Evolutionary conservation across 768 basidiomycete species (phyloP), one percentile per base, ranked within the genome.

Genomic region (Gymnopilus junonius): DNA sequence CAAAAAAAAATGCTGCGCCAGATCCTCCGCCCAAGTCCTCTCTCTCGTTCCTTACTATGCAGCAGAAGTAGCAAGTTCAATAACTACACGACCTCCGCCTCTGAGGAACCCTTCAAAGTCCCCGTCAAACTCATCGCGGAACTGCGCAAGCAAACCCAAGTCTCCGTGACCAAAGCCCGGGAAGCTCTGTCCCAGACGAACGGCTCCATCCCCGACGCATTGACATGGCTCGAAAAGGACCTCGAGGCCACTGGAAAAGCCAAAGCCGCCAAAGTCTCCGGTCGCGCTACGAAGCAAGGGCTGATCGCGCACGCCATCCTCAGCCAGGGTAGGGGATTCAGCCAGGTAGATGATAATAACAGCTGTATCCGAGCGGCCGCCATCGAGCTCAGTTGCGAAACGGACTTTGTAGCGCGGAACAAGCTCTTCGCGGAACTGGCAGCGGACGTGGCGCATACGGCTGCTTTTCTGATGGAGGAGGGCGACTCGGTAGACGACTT

Each of bases 331-430:
- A 76, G 78, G 21, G 82, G 81, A 17, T 66, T 77, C 34, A 73
- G 70, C 50, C 72, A 67, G 11, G 77, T 70, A 37, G 82, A 82
- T 1, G 82, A n/a, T n/a, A n/a, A n/a, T n/a, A n/a, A n/a, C n/a
- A n/a, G n/a, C n/a, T n/a, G 85, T 39, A 76, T 92, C 35, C 86
- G 93, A 37, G 94, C 92, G 11, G 88, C 91, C 20, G 91, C 97
- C 85, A 80, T 98, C 60, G 96, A 99, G 75, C 80, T 97, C 64
- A 94, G 93, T 68, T 98, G 96, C 79, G 96, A 99, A 79, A 97
- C 96, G 56, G 96, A 99, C 78, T 99, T 97, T 73, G 96, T 99
- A 29, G 93, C 89, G 23, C 79, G 93, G 66, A 96, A 94, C 69
- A 86, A 90, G 61, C 80, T 94, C 12, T 99, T 99, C 70, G 82